Conservation (phyloP, 495 filamentous ascomycete species). For the Aspergillus steynii region DNA sequence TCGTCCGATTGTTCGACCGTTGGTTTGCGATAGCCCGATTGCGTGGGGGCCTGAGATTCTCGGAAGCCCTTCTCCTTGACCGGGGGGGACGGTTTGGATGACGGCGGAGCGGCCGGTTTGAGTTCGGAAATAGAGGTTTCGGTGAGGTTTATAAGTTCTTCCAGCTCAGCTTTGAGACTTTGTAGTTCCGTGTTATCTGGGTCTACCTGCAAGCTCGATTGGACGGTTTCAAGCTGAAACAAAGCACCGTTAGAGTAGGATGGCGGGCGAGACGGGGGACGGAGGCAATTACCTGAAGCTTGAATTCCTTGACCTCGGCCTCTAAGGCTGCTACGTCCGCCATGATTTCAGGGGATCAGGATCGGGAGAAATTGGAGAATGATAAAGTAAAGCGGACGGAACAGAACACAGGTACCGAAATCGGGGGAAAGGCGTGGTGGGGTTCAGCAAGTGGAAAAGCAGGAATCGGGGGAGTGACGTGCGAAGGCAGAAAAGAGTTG, state of each 20-base stretch:
- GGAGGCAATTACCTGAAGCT: constrained; percentile 63
- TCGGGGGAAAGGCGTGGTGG: not conserved
- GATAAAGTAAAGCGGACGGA: not conserved
- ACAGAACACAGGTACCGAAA: not conserved
- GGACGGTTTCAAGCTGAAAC: constrained; percentile 75
- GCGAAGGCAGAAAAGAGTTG: not conserved
- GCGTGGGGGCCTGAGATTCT: constrained; percentile 69
- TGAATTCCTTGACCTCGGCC: constrained; percentile 78
- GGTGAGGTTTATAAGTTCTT: constrained; percentile 78
- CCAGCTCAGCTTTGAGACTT: constrained; percentile 76
- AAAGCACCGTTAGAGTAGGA: constrained; percentile 10
- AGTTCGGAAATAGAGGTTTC: constrained; percentile 79
- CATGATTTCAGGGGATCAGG: constrained; percentile 39
- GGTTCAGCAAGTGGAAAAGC: not conserved
- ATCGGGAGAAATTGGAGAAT: constrained; percentile 2
- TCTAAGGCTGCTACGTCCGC: constrained; percentile 65
- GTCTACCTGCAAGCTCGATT: constrained; percentile 74
- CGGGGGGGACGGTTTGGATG: constrained; percentile 45
- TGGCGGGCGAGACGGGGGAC: not conserved
- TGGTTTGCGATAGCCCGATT: constrained; percentile 53
- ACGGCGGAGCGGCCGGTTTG: constrained; percentile 46
- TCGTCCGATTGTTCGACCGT: constrained; percentile 43
- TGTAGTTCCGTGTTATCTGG: constrained; percentile 80
- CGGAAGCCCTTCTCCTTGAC: constrained; percentile 68
- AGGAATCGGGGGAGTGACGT: not conserved